A percentile compares a stretch with the other conserved stretches of the same genome.
These are phyloP conservation scores for Austropuccinia psidii DNA, from an alignment of 1,284 basidiomycete species.

Conservation along the genomic window DNA sequence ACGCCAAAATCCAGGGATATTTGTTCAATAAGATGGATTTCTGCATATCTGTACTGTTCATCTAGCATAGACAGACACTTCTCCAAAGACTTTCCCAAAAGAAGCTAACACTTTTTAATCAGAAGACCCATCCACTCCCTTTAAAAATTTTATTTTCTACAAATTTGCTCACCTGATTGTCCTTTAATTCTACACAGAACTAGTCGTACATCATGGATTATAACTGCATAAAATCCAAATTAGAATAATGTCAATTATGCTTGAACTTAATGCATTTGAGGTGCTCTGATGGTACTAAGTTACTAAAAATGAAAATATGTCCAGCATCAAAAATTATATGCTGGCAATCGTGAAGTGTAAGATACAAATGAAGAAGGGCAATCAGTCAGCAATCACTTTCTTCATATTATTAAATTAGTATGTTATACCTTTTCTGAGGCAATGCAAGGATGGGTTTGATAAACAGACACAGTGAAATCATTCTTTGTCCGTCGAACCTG, in stretches of 20 bases:
- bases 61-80: constrained; percentile 69
- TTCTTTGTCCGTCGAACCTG: constrained; percentile 99
- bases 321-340: constrained; percentile 93
- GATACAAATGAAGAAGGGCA: too few species aligned
- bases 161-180: constrained; percentile 67
- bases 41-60: constrained; percentile 47
- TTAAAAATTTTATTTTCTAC: too few species aligned
- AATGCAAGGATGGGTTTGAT: too few species aligned
- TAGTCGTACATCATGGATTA: constrained; percentile 97
- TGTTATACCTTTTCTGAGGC: too few species aligned
- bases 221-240: constrained; percentile 77
- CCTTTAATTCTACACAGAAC: constrained; percentile 71
- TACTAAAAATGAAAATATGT: constrained; percentile 85
- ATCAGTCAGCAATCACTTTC: too few species aligned
- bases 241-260: constrained; percentile 74
- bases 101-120: constrained; percentile 57
- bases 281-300: constrained; percentile 75
- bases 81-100: constrained; percentile 78
- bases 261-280: constrained; percentile 75
- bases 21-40: constrained; percentile 80
- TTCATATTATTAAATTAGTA: too few species aligned
- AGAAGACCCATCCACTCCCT: not conserved
- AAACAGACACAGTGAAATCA: too few species aligned
- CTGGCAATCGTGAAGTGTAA: constrained; percentile 82
- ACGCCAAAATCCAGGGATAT: constrained; percentile 84